Percentiles rank a stretch among this genome's conserved stretches.
Evolutionary conservation across 2,329 filamentous ascomycete species (phyloP).

Genomic region (Penicillium vulpinum): DNA sequence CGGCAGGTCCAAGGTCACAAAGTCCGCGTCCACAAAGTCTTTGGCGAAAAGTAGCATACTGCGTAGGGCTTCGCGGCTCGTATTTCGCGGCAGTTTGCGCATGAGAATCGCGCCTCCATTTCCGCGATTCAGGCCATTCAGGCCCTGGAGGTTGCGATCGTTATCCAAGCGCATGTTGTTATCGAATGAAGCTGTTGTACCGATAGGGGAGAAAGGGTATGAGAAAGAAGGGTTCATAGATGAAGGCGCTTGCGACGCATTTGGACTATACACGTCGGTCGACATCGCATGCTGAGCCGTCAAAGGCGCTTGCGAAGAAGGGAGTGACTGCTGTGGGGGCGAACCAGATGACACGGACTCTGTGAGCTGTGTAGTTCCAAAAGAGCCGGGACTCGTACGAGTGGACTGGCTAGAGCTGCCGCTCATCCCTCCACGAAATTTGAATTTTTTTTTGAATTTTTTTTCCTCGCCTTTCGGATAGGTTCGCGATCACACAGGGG

Average conservation of each 20-base stretch:
- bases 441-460: background rate
- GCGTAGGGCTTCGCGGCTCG: conserved; percentile 58
- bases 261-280: conserved; percentile 45
- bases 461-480: conserved; percentile 2
- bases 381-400: conserved; percentile 45
- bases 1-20: conserved; percentile 55
- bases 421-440: conserved; percentile 40
- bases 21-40: conserved; percentile 60
- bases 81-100: conserved; percentile 61
- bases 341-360: conserved; percentile 43
- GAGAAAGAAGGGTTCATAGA: conserved; percentile 38
- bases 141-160: conserved; percentile 37
- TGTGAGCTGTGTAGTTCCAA: conserved; percentile 41
- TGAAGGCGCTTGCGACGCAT: conserved; percentile 37
- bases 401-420: conserved; percentile 44
- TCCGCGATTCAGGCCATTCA: conserved; percentile 37
- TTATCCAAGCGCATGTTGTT: conserved; percentile 39
- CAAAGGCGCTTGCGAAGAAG: conserved; percentile 36
- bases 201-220: conserved; percentile 42
- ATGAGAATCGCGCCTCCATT: conserved; percentile 52
- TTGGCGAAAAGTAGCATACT: conserved; percentile 67
- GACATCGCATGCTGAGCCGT: conserved; percentile 46
- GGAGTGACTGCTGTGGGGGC: conserved; percentile 37
- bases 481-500: conserved; percentile 18
- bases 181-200: conserved; percentile 40